A percentile compares a stretch with the other conserved stretches of the same genome.
Conservation (phyloP, 371 early-diverging fungal genomes). For the Zychaea mexicana region DNA sequence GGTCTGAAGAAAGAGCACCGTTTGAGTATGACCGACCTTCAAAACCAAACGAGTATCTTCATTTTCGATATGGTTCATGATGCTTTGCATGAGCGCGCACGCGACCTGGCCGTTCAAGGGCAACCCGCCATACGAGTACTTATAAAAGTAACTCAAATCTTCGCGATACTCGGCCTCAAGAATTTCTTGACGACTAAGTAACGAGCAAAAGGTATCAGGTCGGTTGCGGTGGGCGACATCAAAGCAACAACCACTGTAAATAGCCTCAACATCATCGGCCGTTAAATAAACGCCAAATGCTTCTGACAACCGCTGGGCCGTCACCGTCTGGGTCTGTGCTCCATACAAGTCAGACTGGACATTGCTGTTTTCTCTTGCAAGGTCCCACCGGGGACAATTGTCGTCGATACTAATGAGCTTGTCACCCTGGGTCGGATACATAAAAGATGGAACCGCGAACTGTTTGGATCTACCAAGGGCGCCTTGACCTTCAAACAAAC, state of each 20-base stretch:
- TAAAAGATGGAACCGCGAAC: constrained; percentile 1
- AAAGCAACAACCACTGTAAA: constrained; percentile 36
- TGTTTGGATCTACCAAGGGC: constrained; percentile 1
- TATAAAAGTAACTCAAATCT: constrained; percentile 36
- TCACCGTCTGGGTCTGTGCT: constrained; percentile 3
- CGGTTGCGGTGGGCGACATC: constrained; percentile 28
- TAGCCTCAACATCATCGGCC: constrained; percentile 15
- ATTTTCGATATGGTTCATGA: constrained; percentile 25
- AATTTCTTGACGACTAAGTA: constrained; percentile 35
- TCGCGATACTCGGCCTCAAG: constrained; percentile 31
- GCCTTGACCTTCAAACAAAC: constrained; percentile 7
- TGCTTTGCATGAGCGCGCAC: constrained; percentile 21
- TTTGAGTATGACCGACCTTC: constrained; percentile 44
- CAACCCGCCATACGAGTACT: constrained; percentile 23
- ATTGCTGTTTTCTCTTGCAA: background rate
- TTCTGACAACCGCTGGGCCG: constrained; percentile 22
- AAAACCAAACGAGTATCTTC: constrained; percentile 17
- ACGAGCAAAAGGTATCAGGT: constrained; percentile 29
- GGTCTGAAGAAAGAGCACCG: constrained; percentile 33
- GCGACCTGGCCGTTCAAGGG: constrained; percentile 34
- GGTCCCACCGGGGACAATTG: constrained; percentile 2
- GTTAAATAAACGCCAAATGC: constrained; percentile 17
- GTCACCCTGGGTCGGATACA: background rate
- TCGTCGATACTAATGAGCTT: background rate
- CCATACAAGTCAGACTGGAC: constrained; percentile 1